Evolutionary conservation across 129 eudicot genomes (phyloP), one percentile per base, ranked within the genome.

Genomic region (Artemisia argyi): DNA sequence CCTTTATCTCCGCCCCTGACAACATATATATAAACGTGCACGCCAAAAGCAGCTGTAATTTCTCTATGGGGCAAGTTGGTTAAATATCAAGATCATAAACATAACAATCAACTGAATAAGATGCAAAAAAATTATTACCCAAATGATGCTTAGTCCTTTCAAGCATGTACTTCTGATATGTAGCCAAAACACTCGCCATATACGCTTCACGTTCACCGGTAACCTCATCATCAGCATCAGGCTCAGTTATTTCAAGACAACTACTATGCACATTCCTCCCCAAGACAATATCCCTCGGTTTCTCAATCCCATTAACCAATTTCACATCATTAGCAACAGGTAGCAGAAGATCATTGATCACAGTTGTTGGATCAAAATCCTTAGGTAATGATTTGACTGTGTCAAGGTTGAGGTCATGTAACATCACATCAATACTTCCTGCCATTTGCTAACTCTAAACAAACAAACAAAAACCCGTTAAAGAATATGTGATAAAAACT

Each of bases 201-300:
- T 85, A 79, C 20, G 96, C 99, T 22, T 94, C 99, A 53, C 88
- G 89, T 75, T 94, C 99, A 1, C 99, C 99, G 13, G 99, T 90
- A 11, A 85, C 79, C 13, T 94, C 97, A 60, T 94, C 97, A 30
- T 94, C 96, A 16, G 76, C 91, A 66, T 90, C 97, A 1, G 97
- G 99, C 84, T 94, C 97, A n/a, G 99, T 94, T 20, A 94, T 82
- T 68, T 79, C 89, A 17, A 82, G 79, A 75, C 93, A 85, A 66
- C 78, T 64, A 18, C 94, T 82, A 65, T 90, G 99, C 79, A 90
- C 84, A 82, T 94, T 94, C 80, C 83, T 81, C 47, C 99, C 99
- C 19, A 94, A 30, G 22, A 94, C 90, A 18, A 94, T 88, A 61
- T 88, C 96, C 72, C 89, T 83, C 81, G 85, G 72, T 66, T 67